Percentiles rank a stretch among this genome's conserved stretches.
These are phyloP conservation scores for Populus alba DNA, from an alignment of 345 rosid genomes.

Conservation along the genomic window DNA sequence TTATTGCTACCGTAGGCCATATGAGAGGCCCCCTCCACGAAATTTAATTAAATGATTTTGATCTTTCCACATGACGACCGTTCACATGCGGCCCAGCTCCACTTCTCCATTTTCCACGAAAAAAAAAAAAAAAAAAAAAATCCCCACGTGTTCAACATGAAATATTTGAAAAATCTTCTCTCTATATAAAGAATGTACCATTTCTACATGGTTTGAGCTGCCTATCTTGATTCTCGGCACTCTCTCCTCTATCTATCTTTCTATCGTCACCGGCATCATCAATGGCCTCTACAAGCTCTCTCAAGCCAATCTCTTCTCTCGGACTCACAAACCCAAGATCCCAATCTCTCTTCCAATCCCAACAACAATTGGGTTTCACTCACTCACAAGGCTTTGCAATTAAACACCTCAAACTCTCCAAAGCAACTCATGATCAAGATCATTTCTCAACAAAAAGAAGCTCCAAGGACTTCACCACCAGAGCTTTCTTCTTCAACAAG, in stretches of 20 bases:
- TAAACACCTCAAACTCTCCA: constrained; percentile 8
- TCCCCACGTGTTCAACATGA: no score
- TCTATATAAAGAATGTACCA: not conserved
- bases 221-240: not conserved
- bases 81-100: no score
- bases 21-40: no score
- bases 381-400: constrained; percentile 5
- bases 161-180: no score
- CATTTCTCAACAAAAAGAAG: not conserved
- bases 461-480: not conserved
- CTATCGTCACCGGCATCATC: not conserved
- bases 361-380: constrained; percentile 10
- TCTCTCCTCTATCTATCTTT: not conserved
- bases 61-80: no score
- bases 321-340: constrained; percentile 4
- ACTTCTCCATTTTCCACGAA: no score
- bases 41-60: no score
- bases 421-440: not conserved
- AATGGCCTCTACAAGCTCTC: constrained; percentile 23
- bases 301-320: constrained; percentile 8
- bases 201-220: not conserved
- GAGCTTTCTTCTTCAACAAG: constrained; percentile 16
- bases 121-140: no score
- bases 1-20: no score
- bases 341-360: not conserved